These are phyloP conservation scores for Picochlorum sp. DNA, from an alignment of 139 green algal genomes.

Conservation along the genomic window DNA sequence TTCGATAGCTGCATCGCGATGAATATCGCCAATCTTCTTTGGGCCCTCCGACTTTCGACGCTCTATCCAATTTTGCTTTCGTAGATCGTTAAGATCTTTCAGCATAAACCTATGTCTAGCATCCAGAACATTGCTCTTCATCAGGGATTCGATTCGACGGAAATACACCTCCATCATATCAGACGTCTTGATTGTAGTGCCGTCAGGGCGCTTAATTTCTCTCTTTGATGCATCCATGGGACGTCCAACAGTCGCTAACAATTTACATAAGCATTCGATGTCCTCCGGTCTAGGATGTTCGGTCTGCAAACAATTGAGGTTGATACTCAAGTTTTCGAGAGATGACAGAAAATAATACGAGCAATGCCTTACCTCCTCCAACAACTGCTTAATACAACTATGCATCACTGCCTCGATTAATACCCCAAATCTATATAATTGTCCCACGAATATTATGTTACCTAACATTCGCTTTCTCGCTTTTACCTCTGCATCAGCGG, in stretches of 20 bases:
- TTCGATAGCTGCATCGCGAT: conserved; percentile 35
- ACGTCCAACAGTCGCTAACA: conserved; percentile 76
- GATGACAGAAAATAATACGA: neutral
- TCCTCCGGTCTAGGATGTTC: conserved; percentile 69
- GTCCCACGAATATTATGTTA: conserved; percentile 98
- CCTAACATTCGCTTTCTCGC: conserved; percentile 76
- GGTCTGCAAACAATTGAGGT: neutral
- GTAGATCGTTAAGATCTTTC: conserved; percentile 50
- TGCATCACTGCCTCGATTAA: conserved; percentile 98
- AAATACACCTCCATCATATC: conserved; percentile 81
- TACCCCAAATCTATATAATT: conserved; percentile 79
- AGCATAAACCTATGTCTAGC: conserved; percentile 78
- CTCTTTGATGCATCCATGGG: conserved; percentile 45
- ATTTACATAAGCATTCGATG: conserved; percentile 94
- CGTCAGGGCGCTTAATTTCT: conserved; percentile 12
- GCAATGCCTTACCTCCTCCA: conserved; percentile 30
- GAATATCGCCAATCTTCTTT: conserved; percentile 79
- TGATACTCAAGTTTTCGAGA: too few species aligned
- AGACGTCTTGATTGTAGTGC: conserved; percentile 9
- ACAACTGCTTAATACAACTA: conserved; percentile 64
- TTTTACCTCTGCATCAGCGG: conserved; percentile 54
- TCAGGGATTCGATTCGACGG: conserved; percentile 54
- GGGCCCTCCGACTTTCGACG: conserved; percentile 80
- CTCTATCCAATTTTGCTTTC: conserved; percentile 44
- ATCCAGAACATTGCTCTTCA: conserved; percentile 51